Evolutionary conservation across 179 eudicot genomes (phyloP).

Genomic region (Silene noctiflora): DNA sequence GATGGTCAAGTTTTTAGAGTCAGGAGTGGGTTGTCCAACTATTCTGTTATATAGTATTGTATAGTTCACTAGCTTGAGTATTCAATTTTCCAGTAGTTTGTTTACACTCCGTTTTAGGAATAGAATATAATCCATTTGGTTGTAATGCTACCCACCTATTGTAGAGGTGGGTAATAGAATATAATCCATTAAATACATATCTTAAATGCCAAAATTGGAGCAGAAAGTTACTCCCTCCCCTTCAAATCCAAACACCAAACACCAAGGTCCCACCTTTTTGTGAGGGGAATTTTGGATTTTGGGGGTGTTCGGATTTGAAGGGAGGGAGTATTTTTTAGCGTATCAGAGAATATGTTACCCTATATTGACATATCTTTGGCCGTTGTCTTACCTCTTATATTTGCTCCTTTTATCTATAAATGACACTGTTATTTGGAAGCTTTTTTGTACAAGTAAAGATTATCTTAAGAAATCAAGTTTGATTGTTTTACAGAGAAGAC

Average conservation of each 20-base stretch:
- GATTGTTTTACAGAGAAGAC: constrained; percentile 56
- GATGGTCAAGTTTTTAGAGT: neutral
- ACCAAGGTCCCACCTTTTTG: no score
- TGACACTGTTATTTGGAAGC: constrained; percentile 10
- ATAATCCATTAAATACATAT: neutral
- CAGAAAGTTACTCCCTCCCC: neutral
- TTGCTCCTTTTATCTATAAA: neutral
- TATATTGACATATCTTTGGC: neutral
- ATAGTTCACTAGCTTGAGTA: neutral
- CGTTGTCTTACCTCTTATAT: neutral
- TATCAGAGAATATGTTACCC: constrained; percentile 6
- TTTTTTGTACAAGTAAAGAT: neutral
- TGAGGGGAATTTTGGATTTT: no score
- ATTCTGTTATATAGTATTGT: neutral
- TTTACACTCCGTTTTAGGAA: neutral
- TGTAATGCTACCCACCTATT: no score
- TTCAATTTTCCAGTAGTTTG: neutral
- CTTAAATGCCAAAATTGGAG: neutral
- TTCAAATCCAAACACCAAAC: no score
- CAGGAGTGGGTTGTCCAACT: neutral
- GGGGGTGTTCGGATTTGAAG: no score
- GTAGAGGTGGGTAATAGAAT: no score
- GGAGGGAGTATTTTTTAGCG: neutral
- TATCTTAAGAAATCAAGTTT: constrained; percentile 26
- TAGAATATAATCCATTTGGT: no score